These are phyloP conservation scores for Lophiotrema nucula DNA, from an alignment of 495 filamentous ascomycete genomes.

Conservation along the genomic window DNA sequence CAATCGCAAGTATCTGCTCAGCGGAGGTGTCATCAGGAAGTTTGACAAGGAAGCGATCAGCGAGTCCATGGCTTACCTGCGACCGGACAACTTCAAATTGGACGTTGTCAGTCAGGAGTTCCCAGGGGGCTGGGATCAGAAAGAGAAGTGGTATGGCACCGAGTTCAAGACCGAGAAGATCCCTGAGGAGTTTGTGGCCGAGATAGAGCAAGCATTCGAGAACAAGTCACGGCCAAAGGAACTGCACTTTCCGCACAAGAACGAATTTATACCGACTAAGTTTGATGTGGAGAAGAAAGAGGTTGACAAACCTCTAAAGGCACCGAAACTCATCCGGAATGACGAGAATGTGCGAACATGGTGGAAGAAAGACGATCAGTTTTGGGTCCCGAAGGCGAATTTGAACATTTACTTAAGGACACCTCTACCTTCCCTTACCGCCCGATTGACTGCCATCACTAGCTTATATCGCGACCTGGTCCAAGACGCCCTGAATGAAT, in stretches of 20 bases:
- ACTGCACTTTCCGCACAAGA: conserved; percentile 85
- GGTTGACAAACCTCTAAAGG: conserved; percentile 65
- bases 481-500: conserved; percentile 85
- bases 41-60: conserved; percentile 76
- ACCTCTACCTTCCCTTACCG: conserved; percentile 71
- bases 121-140: conserved; percentile 80
- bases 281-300: conserved; percentile 95
- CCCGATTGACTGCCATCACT: conserved; percentile 72
- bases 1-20: conserved; percentile 82
- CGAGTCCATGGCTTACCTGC: conserved; percentile 69
- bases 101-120: conserved; percentile 77
- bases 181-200: conserved; percentile 67
- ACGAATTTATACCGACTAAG: conserved; percentile 93
- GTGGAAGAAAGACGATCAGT: conserved; percentile 98
- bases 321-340: conserved; percentile 83
- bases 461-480: conserved; percentile 85
- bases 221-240: conserved; percentile 62
- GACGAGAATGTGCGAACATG: conserved; percentile 82
- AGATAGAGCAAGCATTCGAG: conserved; percentile 62
- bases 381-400: conserved; percentile 97
- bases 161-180: conserved; percentile 87
- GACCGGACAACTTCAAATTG: conserved; percentile 86
- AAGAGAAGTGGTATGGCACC: conserved; percentile 97
- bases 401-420: conserved; percentile 77
- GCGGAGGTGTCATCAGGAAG: conserved; percentile 68